Conservation (phyloP, 1,284 basidiomycete genomes). For the Cryptococcus amylolentus region DNA sequence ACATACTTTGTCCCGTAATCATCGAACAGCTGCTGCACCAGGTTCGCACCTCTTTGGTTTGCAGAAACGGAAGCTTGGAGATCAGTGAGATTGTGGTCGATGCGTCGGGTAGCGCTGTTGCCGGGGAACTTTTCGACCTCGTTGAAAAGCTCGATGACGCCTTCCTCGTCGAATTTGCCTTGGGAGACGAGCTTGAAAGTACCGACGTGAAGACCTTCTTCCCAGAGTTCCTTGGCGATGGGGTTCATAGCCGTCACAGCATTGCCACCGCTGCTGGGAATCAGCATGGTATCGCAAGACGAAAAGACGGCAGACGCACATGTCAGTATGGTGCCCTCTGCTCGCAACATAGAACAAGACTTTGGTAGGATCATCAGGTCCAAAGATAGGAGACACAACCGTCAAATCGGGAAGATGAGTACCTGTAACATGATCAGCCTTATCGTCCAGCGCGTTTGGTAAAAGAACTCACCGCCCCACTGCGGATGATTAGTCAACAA, state of each 20-base stretch:
- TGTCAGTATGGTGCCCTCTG: constrained; percentile 50
- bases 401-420: constrained; percentile 54
- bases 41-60: constrained; percentile 31
- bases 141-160: constrained; percentile 76
- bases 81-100: constrained; percentile 33
- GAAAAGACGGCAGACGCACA: constrained; percentile 6
- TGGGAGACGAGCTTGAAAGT: constrained; percentile 55
- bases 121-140: constrained; percentile 79
- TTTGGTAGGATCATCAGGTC: constrained; percentile 13
- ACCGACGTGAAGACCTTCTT: constrained; percentile 51
- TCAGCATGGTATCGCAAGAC: too few relatives aligned
- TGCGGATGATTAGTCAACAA: constrained; percentile 53
- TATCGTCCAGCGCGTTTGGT: too few relatives aligned
- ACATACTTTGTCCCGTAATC: constrained; percentile 53
- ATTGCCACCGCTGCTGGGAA: constrained; percentile 17
- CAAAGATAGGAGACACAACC: constrained; percentile 39
- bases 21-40: constrained; percentile 34
- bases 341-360: constrained; percentile 43
- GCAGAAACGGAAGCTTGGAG: constrained; percentile 41
- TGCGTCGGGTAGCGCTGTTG: constrained; percentile 46
- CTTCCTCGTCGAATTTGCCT: constrained; percentile 53
- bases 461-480: constrained; percentile 32
- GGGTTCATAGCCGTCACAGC: constrained; percentile 53
- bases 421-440: constrained; percentile 20
- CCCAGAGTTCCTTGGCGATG: constrained; percentile 49